Conservation (phyloP, 352 stramenopile species). For the Globisporangium barbulae region DNA sequence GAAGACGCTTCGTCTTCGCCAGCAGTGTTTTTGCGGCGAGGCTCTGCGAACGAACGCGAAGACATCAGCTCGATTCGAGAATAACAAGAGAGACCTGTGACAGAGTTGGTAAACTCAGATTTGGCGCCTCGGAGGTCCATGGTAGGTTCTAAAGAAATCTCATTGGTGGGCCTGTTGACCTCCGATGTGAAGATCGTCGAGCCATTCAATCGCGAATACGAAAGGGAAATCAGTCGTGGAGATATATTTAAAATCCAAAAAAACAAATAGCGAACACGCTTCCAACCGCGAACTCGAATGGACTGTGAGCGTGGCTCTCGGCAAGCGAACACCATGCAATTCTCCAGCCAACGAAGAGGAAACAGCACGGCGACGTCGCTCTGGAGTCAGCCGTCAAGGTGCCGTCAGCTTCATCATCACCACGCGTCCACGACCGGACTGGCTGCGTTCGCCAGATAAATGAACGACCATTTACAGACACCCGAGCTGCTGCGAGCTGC, state of each 20-base stretch:
- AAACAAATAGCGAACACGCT: conserved; percentile 3
- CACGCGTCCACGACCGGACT: neutral
- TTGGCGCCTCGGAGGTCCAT: neutral
- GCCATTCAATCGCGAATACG: too few relatives aligned
- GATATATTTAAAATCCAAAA: conserved; percentile 9
- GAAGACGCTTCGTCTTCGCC: neutral
- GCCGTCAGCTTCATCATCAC: too few relatives aligned
- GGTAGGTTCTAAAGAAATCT: neutral
- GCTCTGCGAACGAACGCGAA: neutral
- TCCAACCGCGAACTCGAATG: neutral
- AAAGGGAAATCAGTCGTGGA: neutral
- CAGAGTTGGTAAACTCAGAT: neutral
- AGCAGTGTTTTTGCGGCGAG: neutral
- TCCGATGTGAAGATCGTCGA: too few relatives aligned
- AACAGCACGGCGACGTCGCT: neutral
- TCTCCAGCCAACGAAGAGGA: neutral
- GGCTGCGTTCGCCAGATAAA: conserved; percentile 7
- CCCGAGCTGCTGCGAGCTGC: conserved; percentile 1
- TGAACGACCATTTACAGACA: conserved; percentile 10
- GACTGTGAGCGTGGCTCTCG: neutral
- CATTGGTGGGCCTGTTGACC: too few relatives aligned
- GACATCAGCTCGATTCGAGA: conserved; percentile 2
- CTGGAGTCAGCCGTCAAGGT: neutral
- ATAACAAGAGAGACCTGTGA: neutral
- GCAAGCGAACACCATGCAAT: too few relatives aligned